Evolutionary conservation across 148 eudicot species (phyloP).

Genomic region (Polygonum maritimum): DNA sequence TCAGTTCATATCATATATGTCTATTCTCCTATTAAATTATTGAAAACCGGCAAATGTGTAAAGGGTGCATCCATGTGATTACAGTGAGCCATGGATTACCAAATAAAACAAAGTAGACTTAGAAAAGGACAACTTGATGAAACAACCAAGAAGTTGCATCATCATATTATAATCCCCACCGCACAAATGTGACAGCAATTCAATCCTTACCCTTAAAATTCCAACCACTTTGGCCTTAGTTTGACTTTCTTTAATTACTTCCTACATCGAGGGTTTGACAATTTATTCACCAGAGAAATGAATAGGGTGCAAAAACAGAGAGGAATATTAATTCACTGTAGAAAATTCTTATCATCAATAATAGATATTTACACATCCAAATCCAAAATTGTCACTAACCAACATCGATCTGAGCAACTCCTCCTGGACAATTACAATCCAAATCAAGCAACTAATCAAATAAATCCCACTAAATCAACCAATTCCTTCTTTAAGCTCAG

Average conservation of each 20-base stretch:
- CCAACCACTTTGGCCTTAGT: not conserved
- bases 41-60: not conserved
- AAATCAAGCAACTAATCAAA: not conserved
- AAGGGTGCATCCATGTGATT: not conserved
- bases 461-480: not conserved
- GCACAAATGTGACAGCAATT: not conserved
- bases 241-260: not conserved
- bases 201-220: not conserved
- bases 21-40: not conserved
- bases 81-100: no score
- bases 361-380: not conserved
- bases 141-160: not conserved
- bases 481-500: not conserved
- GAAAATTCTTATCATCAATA: not conserved
- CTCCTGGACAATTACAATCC: not conserved
- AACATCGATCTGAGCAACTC: not conserved
- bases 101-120: not conserved
- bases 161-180: not conserved
- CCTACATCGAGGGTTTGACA: not conserved
- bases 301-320: no score
- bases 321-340: no score
- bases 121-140: not conserved
- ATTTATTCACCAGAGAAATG: not conserved
- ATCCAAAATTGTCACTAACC: not conserved
- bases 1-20: not conserved